phyloP scores from a whole-genome alignment of 768 basidiomycete genomes.

The Austroboletus festivus region DNA sequence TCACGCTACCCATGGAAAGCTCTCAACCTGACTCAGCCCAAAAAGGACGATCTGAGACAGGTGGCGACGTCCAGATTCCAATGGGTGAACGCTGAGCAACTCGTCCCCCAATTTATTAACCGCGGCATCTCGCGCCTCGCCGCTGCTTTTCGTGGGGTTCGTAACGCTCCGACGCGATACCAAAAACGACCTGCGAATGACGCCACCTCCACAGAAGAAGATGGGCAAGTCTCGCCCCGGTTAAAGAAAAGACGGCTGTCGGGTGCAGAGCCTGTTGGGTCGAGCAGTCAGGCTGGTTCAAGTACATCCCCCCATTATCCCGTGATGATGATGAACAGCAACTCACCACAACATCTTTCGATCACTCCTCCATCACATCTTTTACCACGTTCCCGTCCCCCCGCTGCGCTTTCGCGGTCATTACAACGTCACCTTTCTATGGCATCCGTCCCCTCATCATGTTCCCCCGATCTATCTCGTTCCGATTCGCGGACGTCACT shows the following conservation, averaged over 20 bases:
- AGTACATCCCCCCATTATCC: constrained; percentile 9
- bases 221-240: constrained; percentile 15
- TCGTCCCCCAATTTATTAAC: constrained; percentile 23
- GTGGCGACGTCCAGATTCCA: constrained; percentile 28
- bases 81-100: constrained; percentile 31
- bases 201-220: constrained; percentile 7
- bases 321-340: constrained; percentile 27
- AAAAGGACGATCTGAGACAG: constrained; percentile 23
- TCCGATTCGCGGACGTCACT: constrained; percentile 25
- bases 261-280: not conserved
- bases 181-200: constrained; percentile 24
- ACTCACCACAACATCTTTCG: constrained; percentile 30
- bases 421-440: constrained; percentile 29
- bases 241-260: constrained; percentile 28
- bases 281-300: constrained; percentile 5
- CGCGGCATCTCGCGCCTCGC: constrained; percentile 20
- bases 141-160: constrained; percentile 11
- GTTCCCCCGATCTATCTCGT: constrained; percentile 4
- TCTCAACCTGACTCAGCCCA: constrained; percentile 22
- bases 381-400: not conserved
- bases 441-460: constrained; percentile 18
- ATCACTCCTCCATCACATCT: constrained; percentile 18
- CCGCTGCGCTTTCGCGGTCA: constrained; percentile 16
- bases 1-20: constrained; percentile 29
- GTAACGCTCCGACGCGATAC: constrained; percentile 1